These are phyloP conservation scores for Exophiala bonariae DNA, from an alignment of 2,329 filamentous ascomycete genomes.

Conservation along the genomic window DNA sequence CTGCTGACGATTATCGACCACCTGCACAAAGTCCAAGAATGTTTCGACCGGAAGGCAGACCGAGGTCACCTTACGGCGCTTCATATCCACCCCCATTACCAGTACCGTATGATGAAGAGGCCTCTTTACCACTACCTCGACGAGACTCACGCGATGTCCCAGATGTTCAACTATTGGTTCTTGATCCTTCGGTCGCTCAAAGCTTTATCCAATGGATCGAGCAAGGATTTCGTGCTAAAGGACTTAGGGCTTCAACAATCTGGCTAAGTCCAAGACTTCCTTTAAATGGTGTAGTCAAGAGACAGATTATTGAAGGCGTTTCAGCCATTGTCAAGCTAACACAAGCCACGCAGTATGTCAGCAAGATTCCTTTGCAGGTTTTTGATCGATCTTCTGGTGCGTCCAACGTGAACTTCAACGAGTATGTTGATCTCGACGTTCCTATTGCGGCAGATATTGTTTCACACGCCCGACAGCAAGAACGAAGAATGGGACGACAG, in stretches of 20 bases:
- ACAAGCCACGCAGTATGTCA: constrained; percentile 64
- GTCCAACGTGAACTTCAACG: constrained; percentile 77
- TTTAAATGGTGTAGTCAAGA: constrained; percentile 75
- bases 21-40: constrained; percentile 39
- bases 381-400: constrained; percentile 78
- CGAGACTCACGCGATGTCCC: constrained; percentile 75
- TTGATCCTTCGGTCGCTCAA: constrained; percentile 55
- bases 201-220: constrained; percentile 85
- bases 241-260: constrained; percentile 75
- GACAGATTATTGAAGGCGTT: constrained; percentile 86
- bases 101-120: constrained; percentile 56
- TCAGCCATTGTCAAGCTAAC: constrained; percentile 79
- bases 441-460: constrained; percentile 78
- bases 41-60: constrained; percentile 54
- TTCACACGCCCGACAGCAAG: constrained; percentile 63
- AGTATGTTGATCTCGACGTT: constrained; percentile 82
- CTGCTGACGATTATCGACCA: constrained; percentile 62
- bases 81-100: constrained; percentile 71
- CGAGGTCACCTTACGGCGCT: constrained; percentile 64
- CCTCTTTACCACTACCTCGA: constrained; percentile 69
- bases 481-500: constrained; percentile 16
- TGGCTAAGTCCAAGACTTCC: constrained; percentile 75
- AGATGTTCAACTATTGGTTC: constrained; percentile 82
- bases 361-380: constrained; percentile 77
- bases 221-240: constrained; percentile 68